phyloP scores from a whole-genome alignment of 2,329 filamentous ascomycete genomes.

The Fusarium albosuccineum region DNA sequence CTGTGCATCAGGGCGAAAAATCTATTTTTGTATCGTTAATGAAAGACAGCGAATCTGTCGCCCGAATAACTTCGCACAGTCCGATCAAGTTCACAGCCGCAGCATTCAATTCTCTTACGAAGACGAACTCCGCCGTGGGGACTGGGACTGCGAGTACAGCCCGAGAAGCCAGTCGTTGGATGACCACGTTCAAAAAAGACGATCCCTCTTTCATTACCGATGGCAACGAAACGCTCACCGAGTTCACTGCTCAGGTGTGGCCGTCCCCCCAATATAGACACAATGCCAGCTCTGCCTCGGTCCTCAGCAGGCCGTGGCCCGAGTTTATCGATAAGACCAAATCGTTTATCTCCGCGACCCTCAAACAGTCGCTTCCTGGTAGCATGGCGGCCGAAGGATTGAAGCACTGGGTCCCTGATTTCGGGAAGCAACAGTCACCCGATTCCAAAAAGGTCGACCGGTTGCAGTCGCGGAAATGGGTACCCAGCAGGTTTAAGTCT shows the following conservation, averaged over 20 bases:
- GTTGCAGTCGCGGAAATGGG: conserved; percentile 26
- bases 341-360: conserved; percentile 53
- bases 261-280: conserved; percentile 57
- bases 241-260: conserved; percentile 60
- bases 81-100: conserved; percentile 60
- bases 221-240: conserved; percentile 37
- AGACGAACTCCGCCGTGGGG: not conserved
- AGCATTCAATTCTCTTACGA: conserved; percentile 43
- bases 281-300: conserved; percentile 51
- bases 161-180: no score
- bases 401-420: conserved; percentile 57
- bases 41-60: conserved; percentile 54
- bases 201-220: no score
- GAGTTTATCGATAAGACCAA: conserved; percentile 46
- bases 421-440: conserved; percentile 33
- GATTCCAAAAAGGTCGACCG: conserved; percentile 30
- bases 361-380: conserved; percentile 56
- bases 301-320: conserved; percentile 60
- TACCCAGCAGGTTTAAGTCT: conserved; percentile 28
- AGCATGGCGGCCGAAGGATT: conserved; percentile 56
- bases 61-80: conserved; percentile 57
- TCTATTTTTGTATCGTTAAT: conserved; percentile 66
- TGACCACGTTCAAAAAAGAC: no score
- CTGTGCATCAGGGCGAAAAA: conserved; percentile 55
- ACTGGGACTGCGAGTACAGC: no score